Evolutionary conservation across 257 asterid species (phyloP), one percentile per base, ranked within the genome.

Genomic region (Solanum ossicruentum): DNA sequence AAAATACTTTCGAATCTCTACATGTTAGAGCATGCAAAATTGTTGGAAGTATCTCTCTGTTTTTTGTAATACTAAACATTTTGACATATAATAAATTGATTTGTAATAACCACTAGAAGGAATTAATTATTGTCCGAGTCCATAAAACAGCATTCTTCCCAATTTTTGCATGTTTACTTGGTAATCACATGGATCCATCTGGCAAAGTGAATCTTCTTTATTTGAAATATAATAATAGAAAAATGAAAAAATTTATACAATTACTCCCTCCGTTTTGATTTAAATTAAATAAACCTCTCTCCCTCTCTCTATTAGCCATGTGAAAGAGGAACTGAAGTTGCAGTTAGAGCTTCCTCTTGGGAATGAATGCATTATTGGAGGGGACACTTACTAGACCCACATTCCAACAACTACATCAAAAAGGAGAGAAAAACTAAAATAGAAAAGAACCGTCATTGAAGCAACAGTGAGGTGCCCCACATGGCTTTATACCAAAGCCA

Each of bases 101-200:
- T 73, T 47, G 20, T 75, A 73, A 73, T 12, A 47, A 45, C 32
- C 36, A 73, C 3, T 13, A 58, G 61, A 78, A 73, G 77, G 79
- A 67, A 85, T 88, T 84, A 87, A 88, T 88, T 16, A 88, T 89
- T 88, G 90, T 88, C 81, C 80, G 89, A 43, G 87, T 52, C 85
- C 79, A 89, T 83, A 83, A 88, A 86, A 82, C 72, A 83, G 81
- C 78, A 87, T 77, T 85, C 84, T 55, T 56, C 85, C 85, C 84
- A 78, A 79, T 58, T 5, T 73, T 21, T 78, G 86, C 15, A 75
- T 13, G 66, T 57, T 57, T 58, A 58, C 65, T 58, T 58, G 65
- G 78, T 52, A 88, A 86, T 90, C 92, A 92, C 97, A 93, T 93
- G 97, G 90, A 89, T 85, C 91, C 92, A 91, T 87, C 92, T 88